Conservation (phyloP, 345 rosid species). For the Eucalyptus sp. region DNA sequence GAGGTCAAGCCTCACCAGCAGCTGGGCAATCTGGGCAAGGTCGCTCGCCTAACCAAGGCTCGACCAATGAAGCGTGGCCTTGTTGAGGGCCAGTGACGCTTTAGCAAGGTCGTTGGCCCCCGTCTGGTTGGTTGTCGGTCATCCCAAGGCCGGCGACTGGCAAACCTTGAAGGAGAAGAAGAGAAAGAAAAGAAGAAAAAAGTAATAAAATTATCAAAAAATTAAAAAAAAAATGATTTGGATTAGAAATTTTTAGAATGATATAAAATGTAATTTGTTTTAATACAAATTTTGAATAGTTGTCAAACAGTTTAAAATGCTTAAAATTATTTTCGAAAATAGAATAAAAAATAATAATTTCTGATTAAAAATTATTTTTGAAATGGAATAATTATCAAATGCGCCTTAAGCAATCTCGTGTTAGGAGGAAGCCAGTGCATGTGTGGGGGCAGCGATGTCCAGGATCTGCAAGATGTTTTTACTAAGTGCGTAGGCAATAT, state of each 20-base stretch:
- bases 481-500: neutral
- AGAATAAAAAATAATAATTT: no score
- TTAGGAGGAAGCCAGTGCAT: neutral
- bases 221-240: no score
- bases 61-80: no score
- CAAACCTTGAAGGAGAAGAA: no score
- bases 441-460: neutral
- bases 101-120: no score
- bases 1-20: accelerated
- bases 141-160: accelerated
- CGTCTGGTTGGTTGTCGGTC: no score
- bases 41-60: accelerated
- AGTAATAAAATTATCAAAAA: no score
- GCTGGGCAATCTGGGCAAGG: no score
- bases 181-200: accelerated
- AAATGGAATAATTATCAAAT: accelerated
- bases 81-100: no score
- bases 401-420: accelerated
- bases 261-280: accelerated
- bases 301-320: accelerated
- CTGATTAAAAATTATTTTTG: accelerated
- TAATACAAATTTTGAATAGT: accelerated
- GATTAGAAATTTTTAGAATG: accelerated
- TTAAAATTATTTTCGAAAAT: accelerated
- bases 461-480: neutral